Evolutionary conservation across 1,284 basidiomycete genomes (phyloP).

Genomic region (Somion occarium): DNA sequence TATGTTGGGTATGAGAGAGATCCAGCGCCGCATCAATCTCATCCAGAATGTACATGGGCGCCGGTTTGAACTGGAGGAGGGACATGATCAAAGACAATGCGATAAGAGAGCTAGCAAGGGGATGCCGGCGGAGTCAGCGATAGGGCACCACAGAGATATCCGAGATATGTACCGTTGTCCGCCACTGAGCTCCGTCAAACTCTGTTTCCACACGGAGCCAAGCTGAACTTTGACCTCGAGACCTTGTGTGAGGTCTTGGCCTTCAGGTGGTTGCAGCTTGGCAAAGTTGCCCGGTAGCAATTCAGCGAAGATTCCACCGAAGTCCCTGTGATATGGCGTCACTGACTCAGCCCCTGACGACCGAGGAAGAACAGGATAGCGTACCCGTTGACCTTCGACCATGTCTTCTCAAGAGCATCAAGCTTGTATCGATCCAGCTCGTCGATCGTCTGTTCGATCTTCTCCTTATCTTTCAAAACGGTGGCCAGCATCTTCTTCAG

Average conservation of each 20-base stretch:
- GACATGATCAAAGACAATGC: constrained; percentile 98
- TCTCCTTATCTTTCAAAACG: constrained; percentile 91
- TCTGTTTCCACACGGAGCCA: constrained; percentile 96
- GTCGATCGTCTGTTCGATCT: constrained; percentile 93
- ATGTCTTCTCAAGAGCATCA: constrained; percentile 91
- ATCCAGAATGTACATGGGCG: constrained; percentile 99
- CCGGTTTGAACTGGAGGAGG: constrained; percentile 96
- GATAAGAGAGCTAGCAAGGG: constrained; percentile 82
- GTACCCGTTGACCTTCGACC: constrained; percentile 91
- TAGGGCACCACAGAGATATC: not conserved
- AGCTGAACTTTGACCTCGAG: constrained; percentile 96
- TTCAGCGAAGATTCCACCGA: constrained; percentile 95
- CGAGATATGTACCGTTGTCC: constrained; percentile 73
- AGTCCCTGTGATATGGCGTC: constrained; percentile 67
- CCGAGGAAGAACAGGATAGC: too few relatives aligned
- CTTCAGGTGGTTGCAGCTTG: constrained; percentile 91
- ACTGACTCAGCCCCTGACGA: constrained; percentile 6
- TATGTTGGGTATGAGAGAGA: constrained; percentile 94
- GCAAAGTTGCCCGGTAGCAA: constrained; percentile 96
- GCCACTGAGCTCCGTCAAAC: constrained; percentile 93
- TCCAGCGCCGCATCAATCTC: constrained; percentile 98
- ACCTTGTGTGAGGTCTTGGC: constrained; percentile 89
- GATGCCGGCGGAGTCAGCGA: not conserved
- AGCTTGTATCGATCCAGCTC: constrained; percentile 94
- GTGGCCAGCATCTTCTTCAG: constrained; percentile 88